Percentiles rank a stretch among this genome's conserved stretches.
Evolutionary conservation across 2,329 filamentous ascomycete genomes (phyloP).

Genomic region (Epichloe bromicola): DNA sequence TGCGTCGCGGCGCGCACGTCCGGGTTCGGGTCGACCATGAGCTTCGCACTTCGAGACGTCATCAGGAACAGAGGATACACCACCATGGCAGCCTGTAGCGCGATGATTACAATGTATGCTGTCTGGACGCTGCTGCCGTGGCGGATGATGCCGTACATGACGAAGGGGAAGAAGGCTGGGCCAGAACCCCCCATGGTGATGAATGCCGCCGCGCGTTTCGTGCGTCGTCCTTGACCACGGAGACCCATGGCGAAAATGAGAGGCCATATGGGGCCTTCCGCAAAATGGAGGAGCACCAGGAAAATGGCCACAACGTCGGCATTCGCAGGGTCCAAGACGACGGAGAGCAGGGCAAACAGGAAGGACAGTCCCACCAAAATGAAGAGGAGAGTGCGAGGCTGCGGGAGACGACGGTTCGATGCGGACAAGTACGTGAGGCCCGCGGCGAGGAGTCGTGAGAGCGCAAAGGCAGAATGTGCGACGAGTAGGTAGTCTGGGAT

Average conservation of each 20-base stretch:
- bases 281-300: constrained; percentile 60
- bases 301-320: constrained; percentile 44
- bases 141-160: constrained; percentile 55
- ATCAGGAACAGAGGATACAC: constrained; percentile 38
- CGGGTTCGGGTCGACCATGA: constrained; percentile 25
- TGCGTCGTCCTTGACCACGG: constrained; percentile 65
- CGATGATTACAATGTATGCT: constrained; percentile 51
- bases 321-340: constrained; percentile 30
- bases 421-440: constrained; percentile 47
- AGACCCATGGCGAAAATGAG: constrained; percentile 70
- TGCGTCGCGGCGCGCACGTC: constrained; percentile 10
- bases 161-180: constrained; percentile 60
- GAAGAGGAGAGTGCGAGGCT: constrained; percentile 56
- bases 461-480: constrained; percentile 58
- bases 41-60: constrained; percentile 31
- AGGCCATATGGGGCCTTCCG: constrained; percentile 72
- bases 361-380: constrained; percentile 49
- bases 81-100: constrained; percentile 32
- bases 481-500: constrained; percentile 56
- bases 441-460: constrained; percentile 58
- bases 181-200: constrained; percentile 66
- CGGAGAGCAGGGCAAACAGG: constrained; percentile 37
- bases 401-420: constrained; percentile 36
- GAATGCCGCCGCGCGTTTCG: constrained; percentile 64
- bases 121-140: constrained; percentile 46